Percentiles rank a stretch among this genome's conserved stretches.
These are phyloP conservation scores for Nothopassalora personata DNA, from an alignment of 2,329 filamentous ascomycete species.

Conservation along the genomic window DNA sequence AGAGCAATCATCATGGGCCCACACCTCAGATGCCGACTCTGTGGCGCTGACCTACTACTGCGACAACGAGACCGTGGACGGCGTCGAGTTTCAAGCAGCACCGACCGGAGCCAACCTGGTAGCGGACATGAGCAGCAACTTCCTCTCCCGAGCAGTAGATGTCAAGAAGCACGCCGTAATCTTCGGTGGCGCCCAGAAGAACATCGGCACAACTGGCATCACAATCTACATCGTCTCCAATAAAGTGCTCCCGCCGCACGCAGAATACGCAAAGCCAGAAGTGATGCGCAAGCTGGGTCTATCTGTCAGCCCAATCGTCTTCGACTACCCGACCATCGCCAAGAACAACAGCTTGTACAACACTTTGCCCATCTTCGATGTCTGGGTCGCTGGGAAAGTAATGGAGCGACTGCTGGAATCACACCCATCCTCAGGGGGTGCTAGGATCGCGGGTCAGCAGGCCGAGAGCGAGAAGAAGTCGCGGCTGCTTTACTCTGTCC, in stretches of 20 bases:
- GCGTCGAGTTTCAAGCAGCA: slow-evolving; percentile 77
- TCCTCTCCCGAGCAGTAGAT: slow-evolving; percentile 73
- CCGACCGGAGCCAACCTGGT: slow-evolving; percentile 70
- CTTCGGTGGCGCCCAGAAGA: slow-evolving; percentile 92
- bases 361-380: slow-evolving; percentile 89
- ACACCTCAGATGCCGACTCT: slow-evolving; percentile 58
- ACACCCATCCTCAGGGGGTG: slow-evolving; percentile 42
- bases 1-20: slow-evolving; percentile 67
- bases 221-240: slow-evolving; percentile 84
- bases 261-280: slow-evolving; percentile 59
- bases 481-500: slow-evolving; percentile 64
- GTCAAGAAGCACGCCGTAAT: slow-evolving; percentile 75
- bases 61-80: slow-evolving; percentile 91
- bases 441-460: slow-evolving; percentile 69
- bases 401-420: slow-evolving; percentile 66
- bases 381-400: slow-evolving; percentile 86
- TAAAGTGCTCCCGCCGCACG: slow-evolving; percentile 64
- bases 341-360: slow-evolving; percentile 97
- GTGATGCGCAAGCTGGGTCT: slow-evolving; percentile 69
- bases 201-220: slow-evolving; percentile 78
- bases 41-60: slow-evolving; percentile 77
- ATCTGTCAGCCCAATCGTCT: slow-evolving; percentile 71
- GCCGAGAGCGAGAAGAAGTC: slow-evolving; percentile 70
- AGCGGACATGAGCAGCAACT: slow-evolving; percentile 92
- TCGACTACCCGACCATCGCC: slow-evolving; percentile 77